Conservation (phyloP, 108 stramenopile genomes). For the Craspedostauros australis region DNA sequence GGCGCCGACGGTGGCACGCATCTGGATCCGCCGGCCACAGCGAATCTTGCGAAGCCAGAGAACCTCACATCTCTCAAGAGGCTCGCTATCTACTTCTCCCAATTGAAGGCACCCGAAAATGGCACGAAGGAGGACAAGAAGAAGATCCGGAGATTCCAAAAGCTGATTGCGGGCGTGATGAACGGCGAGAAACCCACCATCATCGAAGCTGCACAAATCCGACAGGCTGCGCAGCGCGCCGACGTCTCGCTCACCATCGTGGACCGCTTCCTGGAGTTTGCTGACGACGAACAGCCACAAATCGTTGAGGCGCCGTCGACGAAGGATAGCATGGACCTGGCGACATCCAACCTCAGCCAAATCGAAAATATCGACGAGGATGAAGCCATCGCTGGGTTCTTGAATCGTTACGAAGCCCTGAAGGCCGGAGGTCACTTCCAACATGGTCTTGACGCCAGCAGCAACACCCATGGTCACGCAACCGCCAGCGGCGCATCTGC, state of each 20-base stretch:
- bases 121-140: too few species aligned
- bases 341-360: too few species aligned
- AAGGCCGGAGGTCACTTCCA: slow-evolving; percentile 14
- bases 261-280: slow-evolving; percentile 8
- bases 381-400: slow-evolving; percentile 15
- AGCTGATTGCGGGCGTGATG: slow-evolving; percentile 8
- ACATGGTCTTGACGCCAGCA: background rate
- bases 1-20: too few species aligned
- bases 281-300: background rate
- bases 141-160: slow-evolving; percentile 5
- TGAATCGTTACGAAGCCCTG: slow-evolving; percentile 3
- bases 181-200: slow-evolving; percentile 15
- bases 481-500: too few species aligned
- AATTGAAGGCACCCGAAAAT: too few species aligned
- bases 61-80: too few species aligned
- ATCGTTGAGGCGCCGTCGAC: background rate
- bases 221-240: slow-evolving; percentile 16
- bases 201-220: slow-evolving; percentile 19
- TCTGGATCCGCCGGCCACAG: too few species aligned
- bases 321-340: too few species aligned
- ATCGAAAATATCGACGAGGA: slow-evolving; percentile 24
- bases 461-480: too few species aligned
- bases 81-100: too few species aligned
- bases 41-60: too few species aligned
- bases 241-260: slow-evolving; percentile 10